Evolutionary conservation across 805 yeast genomes (phyloP).

Genomic region (Komagataella populi): DNA sequence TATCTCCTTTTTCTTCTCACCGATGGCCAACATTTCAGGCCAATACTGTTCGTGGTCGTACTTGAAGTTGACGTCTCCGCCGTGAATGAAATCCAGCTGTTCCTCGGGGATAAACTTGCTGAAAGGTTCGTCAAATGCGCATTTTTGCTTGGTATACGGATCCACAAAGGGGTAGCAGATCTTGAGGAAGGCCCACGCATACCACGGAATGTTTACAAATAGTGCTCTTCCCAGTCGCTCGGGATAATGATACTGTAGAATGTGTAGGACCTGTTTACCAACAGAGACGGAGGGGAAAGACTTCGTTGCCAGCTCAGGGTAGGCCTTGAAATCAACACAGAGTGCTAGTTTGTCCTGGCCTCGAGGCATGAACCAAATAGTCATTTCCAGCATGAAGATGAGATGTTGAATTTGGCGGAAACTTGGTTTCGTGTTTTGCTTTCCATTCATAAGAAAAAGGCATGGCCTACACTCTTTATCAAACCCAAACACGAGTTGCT

Average conservation of each 20-base stretch:
- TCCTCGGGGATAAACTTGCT: slow-evolving; percentile 57
- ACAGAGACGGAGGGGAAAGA: slow-evolving; percentile 60
- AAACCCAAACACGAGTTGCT: slow-evolving; percentile 70
- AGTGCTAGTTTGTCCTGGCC: slow-evolving; percentile 83
- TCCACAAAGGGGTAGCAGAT: slow-evolving; percentile 83
- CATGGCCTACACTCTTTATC: slow-evolving; percentile 80
- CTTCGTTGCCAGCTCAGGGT: slow-evolving; percentile 29
- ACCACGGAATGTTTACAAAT: slow-evolving; percentile 74
- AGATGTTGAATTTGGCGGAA: slow-evolving; percentile 78
- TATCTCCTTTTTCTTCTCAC: slow-evolving; percentile 34
- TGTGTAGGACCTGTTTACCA: slow-evolving; percentile 75
- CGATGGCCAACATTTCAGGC: slow-evolving; percentile 46
- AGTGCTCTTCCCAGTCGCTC: slow-evolving; percentile 81
- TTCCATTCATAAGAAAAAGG: slow-evolving; percentile 69
- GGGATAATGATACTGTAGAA: slow-evolving; percentile 84
- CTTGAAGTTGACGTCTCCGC: slow-evolving; percentile 65
- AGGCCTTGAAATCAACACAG: slow-evolving; percentile 72
- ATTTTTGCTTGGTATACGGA: slow-evolving; percentile 76
- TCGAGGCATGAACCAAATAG: slow-evolving; percentile 76
- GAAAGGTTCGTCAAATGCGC: slow-evolving; percentile 75
- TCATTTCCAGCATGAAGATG: slow-evolving; percentile 78
- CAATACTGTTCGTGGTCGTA: slow-evolving; percentile 66
- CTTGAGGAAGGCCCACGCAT: slow-evolving; percentile 82
- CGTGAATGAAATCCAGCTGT: slow-evolving; percentile 63
- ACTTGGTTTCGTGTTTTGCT: slow-evolving; percentile 78